A percentile compares a stretch with the other conserved stretches of the same genome.
These are phyloP conservation scores for Alliaria petiolata DNA, from an alignment of 345 rosid genomes.

Conservation along the genomic window DNA sequence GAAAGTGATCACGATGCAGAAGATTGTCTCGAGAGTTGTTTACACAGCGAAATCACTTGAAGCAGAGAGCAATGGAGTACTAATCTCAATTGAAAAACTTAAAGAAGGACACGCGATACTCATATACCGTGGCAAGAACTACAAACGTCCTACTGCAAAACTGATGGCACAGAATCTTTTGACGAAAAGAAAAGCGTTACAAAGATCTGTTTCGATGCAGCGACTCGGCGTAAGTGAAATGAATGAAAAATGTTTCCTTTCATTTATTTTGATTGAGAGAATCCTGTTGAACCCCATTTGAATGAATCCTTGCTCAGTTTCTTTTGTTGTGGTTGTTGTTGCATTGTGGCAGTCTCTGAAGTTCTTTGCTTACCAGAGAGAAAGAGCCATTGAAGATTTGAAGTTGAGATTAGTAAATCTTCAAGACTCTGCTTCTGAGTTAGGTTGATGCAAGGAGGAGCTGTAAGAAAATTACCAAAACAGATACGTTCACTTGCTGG, in stretches of 20 bases:
- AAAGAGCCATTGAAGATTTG: constrained; percentile 43
- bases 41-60: constrained; percentile 62
- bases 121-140: constrained; percentile 82
- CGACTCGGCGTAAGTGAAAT: constrained; percentile 64
- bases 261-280: not conserved
- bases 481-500: not conserved
- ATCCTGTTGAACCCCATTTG: not conserved
- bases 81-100: constrained; percentile 68
- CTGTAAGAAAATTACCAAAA: not conserved
- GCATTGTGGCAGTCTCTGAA: constrained; percentile 58
- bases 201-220: constrained; percentile 71
- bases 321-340: not conserved
- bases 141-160: constrained; percentile 57
- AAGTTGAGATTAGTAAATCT: constrained; percentile 47
- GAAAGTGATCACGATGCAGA: constrained; percentile 79
- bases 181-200: constrained; percentile 68
- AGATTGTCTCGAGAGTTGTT: constrained; percentile 46
- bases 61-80: constrained; percentile 74
- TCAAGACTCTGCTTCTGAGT: constrained; percentile 17
- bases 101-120: constrained; percentile 73
- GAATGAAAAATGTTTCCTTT: not conserved
- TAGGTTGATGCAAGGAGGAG: constrained; percentile 11
- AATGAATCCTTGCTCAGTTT: not conserved
- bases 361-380: constrained; percentile 59
- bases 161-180: constrained; percentile 51